Evolutionary conservation across 2,329 filamentous ascomycete genomes (phyloP).

Genomic region (Aspergillus terreus): DNA sequence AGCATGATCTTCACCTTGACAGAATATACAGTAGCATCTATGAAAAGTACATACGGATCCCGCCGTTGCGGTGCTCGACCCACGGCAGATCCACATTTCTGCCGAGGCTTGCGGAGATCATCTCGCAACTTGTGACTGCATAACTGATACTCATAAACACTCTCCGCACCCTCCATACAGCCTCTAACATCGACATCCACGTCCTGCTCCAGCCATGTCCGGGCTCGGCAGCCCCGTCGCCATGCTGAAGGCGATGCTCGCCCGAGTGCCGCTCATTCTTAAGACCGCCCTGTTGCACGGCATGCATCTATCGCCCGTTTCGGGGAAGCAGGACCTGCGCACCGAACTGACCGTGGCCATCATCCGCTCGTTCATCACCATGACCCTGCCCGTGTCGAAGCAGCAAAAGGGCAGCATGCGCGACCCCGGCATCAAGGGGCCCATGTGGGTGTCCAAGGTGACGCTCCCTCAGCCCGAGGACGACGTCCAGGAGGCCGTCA

Average conservation of each 20-base stretch:
- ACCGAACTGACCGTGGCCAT: slow-evolving; percentile 70
- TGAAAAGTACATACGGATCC: too few relatives aligned
- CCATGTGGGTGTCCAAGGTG: slow-evolving; percentile 75
- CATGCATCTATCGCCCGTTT: slow-evolving; percentile 65
- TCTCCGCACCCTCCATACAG: too few relatives aligned
- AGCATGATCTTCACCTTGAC: neutral
- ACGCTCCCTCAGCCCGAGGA: slow-evolving; percentile 56
- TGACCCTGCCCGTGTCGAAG: slow-evolving; percentile 53
- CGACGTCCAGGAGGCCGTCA: slow-evolving; percentile 37
- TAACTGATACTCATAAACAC: too few relatives aligned
- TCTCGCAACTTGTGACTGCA: too few relatives aligned
- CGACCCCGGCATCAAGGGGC: slow-evolving; percentile 69
- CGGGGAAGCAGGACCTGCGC: slow-evolving; percentile 72
- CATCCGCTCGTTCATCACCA: slow-evolving; percentile 61
- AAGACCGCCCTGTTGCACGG: slow-evolving; percentile 41
- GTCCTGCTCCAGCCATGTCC: slow-evolving; percentile 18
- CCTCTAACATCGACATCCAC: too few relatives aligned
- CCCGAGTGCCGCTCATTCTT: slow-evolving; percentile 40
- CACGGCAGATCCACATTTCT: neutral
- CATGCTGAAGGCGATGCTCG: slow-evolving; percentile 36
- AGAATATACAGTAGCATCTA: neutral
- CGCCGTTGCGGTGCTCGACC: neutral
- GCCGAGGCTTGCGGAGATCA: too few relatives aligned
- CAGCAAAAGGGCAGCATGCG: slow-evolving; percentile 61
- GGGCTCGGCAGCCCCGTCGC: slow-evolving; percentile 18